phyloP scores from a whole-genome alignment of 768 basidiomycete genomes.

The Piloderma croceum region DNA sequence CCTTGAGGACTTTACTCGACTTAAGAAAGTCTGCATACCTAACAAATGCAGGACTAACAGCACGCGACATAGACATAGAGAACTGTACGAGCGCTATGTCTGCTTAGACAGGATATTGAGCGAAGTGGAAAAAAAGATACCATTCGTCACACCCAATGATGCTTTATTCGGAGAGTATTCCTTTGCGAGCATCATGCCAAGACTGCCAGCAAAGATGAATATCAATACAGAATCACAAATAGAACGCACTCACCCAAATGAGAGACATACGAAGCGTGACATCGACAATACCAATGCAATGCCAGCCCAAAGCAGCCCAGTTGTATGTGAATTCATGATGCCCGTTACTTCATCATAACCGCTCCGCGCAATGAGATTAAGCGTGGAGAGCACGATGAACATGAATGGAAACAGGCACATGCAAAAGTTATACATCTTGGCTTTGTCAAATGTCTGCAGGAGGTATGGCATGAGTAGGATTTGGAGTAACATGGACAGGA shows the following conservation, averaged over 20 bases:
- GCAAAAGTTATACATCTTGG: constrained; percentile 48
- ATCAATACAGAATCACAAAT: neutral
- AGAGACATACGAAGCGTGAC: constrained; percentile 40
- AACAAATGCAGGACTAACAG: constrained; percentile 54
- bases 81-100: constrained; percentile 56
- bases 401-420: constrained; percentile 52
- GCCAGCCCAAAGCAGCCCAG: constrained; percentile 43
- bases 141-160: constrained; percentile 58
- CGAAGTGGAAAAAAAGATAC: too few relatives aligned
- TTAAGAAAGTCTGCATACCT: constrained; percentile 46
- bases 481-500: constrained; percentile 45
- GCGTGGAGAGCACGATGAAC: constrained; percentile 44
- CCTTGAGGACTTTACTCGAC: too few relatives aligned
- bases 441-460: constrained; percentile 44
- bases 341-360: constrained; percentile 29
- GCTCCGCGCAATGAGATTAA: constrained; percentile 44
- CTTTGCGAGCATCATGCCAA: constrained; percentile 58
- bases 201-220: constrained; percentile 28
- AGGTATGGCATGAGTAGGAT: constrained; percentile 50
- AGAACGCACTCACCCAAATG: constrained; percentile 44
- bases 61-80: constrained; percentile 52
- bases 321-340: constrained; percentile 17
- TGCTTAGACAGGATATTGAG: too few relatives aligned
- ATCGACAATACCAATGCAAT: constrained; percentile 40
- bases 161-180: constrained; percentile 45